Percentiles rank a stretch among this genome's conserved stretches.
Conservation (phyloP, 495 filamentous ascomycete genomes). For the Penicillium flavigenum region DNA sequence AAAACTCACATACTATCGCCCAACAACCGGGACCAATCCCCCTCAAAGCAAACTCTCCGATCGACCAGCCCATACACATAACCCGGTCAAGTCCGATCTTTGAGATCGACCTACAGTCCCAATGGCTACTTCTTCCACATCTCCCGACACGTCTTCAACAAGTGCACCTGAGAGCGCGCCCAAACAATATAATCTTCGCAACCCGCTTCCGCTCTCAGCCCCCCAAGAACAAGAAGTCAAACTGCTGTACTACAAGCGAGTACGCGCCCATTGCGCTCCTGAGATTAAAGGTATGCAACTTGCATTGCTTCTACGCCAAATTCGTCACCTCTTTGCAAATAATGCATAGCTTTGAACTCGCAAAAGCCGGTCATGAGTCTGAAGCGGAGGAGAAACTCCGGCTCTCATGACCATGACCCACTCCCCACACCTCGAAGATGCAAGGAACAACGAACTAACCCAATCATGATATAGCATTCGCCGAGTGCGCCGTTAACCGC, state of each 20-base stretch:
- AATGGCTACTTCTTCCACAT: constrained; percentile 30
- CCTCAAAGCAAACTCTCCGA: constrained; percentile 8
- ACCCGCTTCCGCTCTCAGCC: constrained; percentile 89
- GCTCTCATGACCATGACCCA: constrained; percentile 5
- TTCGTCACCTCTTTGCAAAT: too few relatives aligned
- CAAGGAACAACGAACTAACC: constrained; percentile 10
- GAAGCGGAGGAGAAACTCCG: neutral
- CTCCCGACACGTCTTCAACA: constrained; percentile 23
- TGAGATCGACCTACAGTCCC: constrained; percentile 19
- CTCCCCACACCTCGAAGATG: neutral
- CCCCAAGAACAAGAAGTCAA: constrained; percentile 89
- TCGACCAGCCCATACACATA: constrained; percentile 15
- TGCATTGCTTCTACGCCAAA: neutral
- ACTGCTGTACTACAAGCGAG: constrained; percentile 84
- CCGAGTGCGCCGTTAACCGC: constrained; percentile 79
- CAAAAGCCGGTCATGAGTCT: neutral
- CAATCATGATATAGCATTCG: constrained; percentile 62
- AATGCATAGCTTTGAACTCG: neutral
- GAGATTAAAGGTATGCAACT: constrained; percentile 76
- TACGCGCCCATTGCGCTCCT: constrained; percentile 71
- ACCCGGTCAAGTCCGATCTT: constrained; percentile 20
- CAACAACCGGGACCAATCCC: neutral
- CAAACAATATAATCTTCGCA: constrained; percentile 53
- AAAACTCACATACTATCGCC: too few relatives aligned
- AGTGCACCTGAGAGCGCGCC: constrained; percentile 15